Percentiles rank a stretch among this genome's conserved stretches.
Evolutionary conservation across 116 monocot species (phyloP).

Genomic region (Iris pallida): DNA sequence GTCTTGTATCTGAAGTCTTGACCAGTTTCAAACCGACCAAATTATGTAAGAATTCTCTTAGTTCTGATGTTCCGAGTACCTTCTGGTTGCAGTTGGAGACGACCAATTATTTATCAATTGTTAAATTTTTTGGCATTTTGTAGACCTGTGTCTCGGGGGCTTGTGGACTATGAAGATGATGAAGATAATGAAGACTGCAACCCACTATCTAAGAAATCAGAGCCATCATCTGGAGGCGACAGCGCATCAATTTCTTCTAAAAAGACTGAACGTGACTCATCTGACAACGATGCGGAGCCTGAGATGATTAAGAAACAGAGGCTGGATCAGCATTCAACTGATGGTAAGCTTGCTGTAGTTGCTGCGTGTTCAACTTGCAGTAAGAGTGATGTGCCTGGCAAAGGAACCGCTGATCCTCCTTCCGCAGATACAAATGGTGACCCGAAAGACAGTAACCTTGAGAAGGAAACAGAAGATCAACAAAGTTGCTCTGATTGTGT

Average conservation of each 20-base stretch:
- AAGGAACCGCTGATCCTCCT: not conserved
- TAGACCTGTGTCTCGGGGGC: conserved; percentile 42
- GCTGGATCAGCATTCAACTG: conserved; percentile 19
- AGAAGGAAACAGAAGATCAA: conserved; percentile 5
- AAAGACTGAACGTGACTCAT: conserved; percentile 24
- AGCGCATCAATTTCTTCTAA: conserved; percentile 5
- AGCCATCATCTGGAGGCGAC: conserved; percentile 8
- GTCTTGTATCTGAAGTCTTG: too few relatives aligned
- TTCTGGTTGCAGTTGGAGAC: not conserved
- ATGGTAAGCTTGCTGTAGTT: conserved; percentile 21
- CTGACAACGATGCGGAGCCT: conserved; percentile 8
- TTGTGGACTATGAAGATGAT: conserved; percentile 86
- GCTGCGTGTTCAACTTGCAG: conserved; percentile 1
- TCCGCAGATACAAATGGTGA: conserved; percentile 9
- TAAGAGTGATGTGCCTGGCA: not conserved
- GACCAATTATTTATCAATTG: not conserved
- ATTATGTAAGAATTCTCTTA: too few relatives aligned
- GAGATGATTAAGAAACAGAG: conserved; percentile 27
- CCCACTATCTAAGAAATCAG: conserved; percentile 22
- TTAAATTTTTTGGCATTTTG: conserved; percentile 6
- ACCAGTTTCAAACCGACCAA: too few relatives aligned
- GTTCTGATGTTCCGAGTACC: not conserved
- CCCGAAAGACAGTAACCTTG: not conserved
- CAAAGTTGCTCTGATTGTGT: conserved; percentile 5
- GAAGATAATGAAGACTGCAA: conserved; percentile 58